Conservation (phyloP, 805 yeast species). For the Zygotorulaspora sp. region DNA sequence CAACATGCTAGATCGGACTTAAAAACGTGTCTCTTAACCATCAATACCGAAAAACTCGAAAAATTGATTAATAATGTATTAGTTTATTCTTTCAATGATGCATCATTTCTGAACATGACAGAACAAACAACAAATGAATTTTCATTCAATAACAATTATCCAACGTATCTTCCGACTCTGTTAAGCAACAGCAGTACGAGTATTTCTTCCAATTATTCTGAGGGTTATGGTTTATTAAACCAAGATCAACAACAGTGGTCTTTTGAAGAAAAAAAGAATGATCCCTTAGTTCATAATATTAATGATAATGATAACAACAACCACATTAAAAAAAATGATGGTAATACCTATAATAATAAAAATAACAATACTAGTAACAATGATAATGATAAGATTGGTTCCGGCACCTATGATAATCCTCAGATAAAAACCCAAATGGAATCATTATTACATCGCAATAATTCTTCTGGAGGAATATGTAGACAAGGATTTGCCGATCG, state of each 20-base stretch:
- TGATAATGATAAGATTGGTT: background rate
- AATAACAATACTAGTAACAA: background rate
- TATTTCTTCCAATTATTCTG: background rate
- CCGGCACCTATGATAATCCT: no score
- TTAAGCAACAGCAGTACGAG: background rate
- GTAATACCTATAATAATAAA: no score
- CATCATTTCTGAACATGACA: constrained; percentile 32
- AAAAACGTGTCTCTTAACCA: constrained; percentile 9
- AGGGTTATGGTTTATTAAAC: background rate
- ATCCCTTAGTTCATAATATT: background rate
- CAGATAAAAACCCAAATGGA: constrained; percentile 9
- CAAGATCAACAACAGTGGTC: background rate
- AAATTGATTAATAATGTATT: constrained; percentile 30
- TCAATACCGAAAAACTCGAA: constrained; percentile 26
- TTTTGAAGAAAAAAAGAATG: no score
- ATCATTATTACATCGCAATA: constrained; percentile 2
- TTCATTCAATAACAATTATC: constrained; percentile 15
- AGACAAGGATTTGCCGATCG: constrained; percentile 30
- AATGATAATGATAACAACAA: background rate
- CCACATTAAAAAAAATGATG: background rate
- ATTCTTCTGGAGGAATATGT: background rate
- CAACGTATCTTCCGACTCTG: constrained; percentile 12
- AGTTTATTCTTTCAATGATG: constrained; percentile 33
- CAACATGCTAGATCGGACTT: constrained; percentile 4
- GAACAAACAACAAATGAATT: constrained; percentile 28